Percentiles rank a stretch among this genome's conserved stretches.
Evolutionary conservation across 2,329 filamentous ascomycete species (phyloP).

Genomic region (Mycosphaerella sp.): DNA sequence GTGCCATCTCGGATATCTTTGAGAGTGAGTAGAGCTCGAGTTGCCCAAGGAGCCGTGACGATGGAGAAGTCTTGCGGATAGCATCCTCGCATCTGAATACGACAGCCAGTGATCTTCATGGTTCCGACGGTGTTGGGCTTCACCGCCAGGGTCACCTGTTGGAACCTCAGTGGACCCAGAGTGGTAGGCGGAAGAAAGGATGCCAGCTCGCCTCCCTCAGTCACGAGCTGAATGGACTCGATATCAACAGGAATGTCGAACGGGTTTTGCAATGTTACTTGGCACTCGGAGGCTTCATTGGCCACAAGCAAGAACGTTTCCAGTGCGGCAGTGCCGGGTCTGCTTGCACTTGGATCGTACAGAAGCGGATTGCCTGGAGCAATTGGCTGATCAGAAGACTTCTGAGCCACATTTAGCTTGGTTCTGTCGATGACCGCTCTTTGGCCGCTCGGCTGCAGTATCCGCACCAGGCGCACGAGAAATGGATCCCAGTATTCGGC

Average conservation of each 20-base stretch:
- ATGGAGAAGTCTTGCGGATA: constrained; percentile 77
- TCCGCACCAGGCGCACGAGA: constrained; percentile 67
- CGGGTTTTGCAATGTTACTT: constrained; percentile 83
- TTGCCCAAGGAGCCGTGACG: constrained; percentile 69
- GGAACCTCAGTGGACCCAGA: constrained; percentile 75
- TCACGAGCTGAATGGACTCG: constrained; percentile 69
- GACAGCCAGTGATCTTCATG: constrained; percentile 69
- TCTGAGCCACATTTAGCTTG: constrained; percentile 17
- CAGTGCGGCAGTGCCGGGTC: constrained; percentile 49
- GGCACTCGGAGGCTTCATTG: constrained; percentile 70
- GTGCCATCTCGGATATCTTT: constrained; percentile 45
- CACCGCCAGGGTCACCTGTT: constrained; percentile 67
- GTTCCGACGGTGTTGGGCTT: constrained; percentile 61
- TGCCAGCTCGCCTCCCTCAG: constrained; percentile 66
- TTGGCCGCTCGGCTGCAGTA: constrained; percentile 46
- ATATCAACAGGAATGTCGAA: constrained; percentile 91
- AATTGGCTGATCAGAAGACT: constrained; percentile 10
- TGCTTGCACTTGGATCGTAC: constrained; percentile 85
- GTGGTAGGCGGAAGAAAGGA: constrained; percentile 58
- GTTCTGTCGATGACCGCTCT: constrained; percentile 22
- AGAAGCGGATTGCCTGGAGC: constrained; percentile 69
- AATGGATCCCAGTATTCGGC: constrained; percentile 98
- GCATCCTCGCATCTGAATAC: constrained; percentile 74
- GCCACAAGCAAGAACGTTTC: constrained; percentile 64
- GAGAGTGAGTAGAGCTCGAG: constrained; percentile 62